A percentile compares a stretch with the other conserved stretches of the same genome.
Evolutionary conservation across 306 rosid genomes (phyloP).

Genomic region (Urtica urens): DNA sequence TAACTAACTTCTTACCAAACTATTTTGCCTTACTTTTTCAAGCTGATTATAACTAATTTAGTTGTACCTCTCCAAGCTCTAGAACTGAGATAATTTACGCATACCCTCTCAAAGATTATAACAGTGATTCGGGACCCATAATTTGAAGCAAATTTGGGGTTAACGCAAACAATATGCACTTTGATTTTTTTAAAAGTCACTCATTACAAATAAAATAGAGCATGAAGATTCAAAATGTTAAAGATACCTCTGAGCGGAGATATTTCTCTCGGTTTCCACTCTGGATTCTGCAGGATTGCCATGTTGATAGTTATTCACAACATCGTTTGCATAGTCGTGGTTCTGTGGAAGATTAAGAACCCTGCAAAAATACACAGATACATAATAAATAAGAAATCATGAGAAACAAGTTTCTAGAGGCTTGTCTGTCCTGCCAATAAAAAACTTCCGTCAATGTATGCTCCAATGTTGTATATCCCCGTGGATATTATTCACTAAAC

Average conservation of each 20-base stretch:
- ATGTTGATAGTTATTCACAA: conserved; percentile 21
- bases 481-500: too few species aligned
- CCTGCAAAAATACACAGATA: conserved; percentile 54
- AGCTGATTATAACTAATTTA: background rate
- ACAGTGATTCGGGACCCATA: background rate
- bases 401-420: too few species aligned
- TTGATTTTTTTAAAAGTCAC: background rate
- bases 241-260: conserved; percentile 48
- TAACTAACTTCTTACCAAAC: background rate
- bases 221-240: conserved; percentile 5
- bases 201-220: conserved; percentile 6
- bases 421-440: too few species aligned
- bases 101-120: too few species aligned
- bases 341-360: conserved; percentile 60
- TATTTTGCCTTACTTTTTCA: background rate
- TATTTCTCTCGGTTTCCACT: conserved; percentile 30
- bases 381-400: too few species aligned
- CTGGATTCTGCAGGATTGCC: conserved; percentile 18
- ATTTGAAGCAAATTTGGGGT: conserved; percentile 3
- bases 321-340: conserved; percentile 36
- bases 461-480: too few species aligned
- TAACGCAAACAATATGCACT: conserved; percentile 1
- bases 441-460: too few species aligned
- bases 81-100: background rate
- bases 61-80: background rate